These are phyloP conservation scores for Acacia confusa DNA, from an alignment of 306 rosid species.

Conservation along the genomic window DNA sequence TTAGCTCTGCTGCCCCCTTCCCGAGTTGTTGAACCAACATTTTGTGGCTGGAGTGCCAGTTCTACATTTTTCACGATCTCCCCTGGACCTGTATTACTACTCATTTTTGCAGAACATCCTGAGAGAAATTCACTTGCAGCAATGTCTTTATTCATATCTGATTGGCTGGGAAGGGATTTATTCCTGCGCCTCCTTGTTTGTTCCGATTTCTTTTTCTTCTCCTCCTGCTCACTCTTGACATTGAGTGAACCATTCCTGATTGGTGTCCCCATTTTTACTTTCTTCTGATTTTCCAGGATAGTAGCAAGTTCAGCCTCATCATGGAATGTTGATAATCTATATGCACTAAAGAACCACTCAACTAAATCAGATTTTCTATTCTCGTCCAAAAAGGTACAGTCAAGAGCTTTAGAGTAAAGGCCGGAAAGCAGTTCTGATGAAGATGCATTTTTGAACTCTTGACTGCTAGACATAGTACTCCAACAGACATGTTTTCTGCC, in stretches of 20 bases:
- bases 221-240: conserved; percentile 26
- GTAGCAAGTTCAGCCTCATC: conserved; percentile 57
- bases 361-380: conserved; percentile 49
- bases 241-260: conserved; percentile 16
- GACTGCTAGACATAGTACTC: conserved; percentile 33
- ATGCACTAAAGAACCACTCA: conserved; percentile 72
- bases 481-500: conserved; percentile 46
- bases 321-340: conserved; percentile 56
- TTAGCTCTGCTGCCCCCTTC: conserved; percentile 41
- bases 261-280: conserved; percentile 21
- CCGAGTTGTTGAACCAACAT: conserved; percentile 46
- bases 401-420: conserved; percentile 62
- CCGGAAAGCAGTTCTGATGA: conserved; percentile 63
- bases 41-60: conserved; percentile 31
- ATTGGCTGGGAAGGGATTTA: conserved; percentile 63
- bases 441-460: conserved; percentile 43
- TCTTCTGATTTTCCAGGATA: conserved; percentile 33
- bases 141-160: conserved; percentile 45
- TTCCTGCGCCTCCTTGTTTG: conserved; percentile 44
- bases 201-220: conserved; percentile 37
- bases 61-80: conserved; percentile 36
- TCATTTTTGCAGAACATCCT: conserved; percentile 22
- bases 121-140: conserved; percentile 25
- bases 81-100: conserved; percentile 4
- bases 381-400: conserved; percentile 49